Conservation (phyloP, 257 asterid species). For the Verbascum thapsus region DNA sequence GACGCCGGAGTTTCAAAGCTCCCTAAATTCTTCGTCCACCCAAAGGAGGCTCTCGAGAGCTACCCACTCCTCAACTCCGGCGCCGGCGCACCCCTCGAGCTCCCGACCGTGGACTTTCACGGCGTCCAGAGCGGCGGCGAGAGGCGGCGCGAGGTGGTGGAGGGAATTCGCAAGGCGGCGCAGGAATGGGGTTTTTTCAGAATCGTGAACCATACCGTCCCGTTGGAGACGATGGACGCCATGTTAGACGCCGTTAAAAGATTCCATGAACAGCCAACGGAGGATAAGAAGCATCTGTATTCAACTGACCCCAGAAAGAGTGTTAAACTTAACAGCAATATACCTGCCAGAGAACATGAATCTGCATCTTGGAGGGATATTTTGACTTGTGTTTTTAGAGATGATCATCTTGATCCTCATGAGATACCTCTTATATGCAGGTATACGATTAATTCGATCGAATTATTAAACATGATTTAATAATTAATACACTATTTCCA, state of each 20-base stretch:
- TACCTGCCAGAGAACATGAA: constrained; percentile 21
- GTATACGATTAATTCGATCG: too few relatives aligned
- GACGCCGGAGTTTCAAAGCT: constrained; percentile 33
- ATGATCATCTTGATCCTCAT: constrained; percentile 31
- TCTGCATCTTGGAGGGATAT: constrained; percentile 43
- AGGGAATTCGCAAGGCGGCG: constrained; percentile 32
- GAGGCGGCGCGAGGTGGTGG: constrained; percentile 30
- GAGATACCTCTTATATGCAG: constrained; percentile 32
- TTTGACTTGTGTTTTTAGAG: constrained; percentile 20
- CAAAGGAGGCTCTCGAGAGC: not conserved
- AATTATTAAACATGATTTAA: too few relatives aligned
- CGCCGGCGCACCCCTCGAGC: constrained; percentile 15
- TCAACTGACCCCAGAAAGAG: constrained; percentile 28
- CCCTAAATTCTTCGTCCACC: constrained; percentile 38
- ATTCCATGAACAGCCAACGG: constrained; percentile 42
- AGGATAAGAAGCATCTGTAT: constrained; percentile 29
- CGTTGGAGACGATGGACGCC: constrained; percentile 39
- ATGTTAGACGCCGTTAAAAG: constrained; percentile 34
- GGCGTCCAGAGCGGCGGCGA: constrained; percentile 13
- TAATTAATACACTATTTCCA: too few relatives aligned
- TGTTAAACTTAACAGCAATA: constrained; percentile 36
- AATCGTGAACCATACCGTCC: constrained; percentile 40
- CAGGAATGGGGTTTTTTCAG: constrained; percentile 43
- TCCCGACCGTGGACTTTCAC: constrained; percentile 38
- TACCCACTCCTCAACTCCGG: not conserved